Percentiles rank a stretch among this genome's conserved stretches.
phyloP scores from a whole-genome alignment of 768 basidiomycete species.

The Boletus pseudopeckii region DNA sequence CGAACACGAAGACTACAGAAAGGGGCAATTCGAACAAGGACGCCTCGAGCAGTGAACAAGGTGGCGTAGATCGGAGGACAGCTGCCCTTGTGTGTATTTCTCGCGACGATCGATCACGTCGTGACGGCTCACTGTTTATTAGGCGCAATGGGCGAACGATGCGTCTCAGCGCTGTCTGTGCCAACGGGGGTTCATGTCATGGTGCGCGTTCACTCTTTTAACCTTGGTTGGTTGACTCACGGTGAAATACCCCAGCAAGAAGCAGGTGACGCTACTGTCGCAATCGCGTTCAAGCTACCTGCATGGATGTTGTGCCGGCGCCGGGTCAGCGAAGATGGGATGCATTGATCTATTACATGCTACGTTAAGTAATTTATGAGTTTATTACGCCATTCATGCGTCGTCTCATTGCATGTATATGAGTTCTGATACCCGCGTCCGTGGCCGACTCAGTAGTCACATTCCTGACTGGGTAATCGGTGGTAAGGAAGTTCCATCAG shows the following conservation, averaged over 20 bases:
- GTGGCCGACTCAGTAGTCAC: not conserved
- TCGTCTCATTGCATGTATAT: not conserved
- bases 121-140: not conserved
- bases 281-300: not conserved
- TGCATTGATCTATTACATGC: too few species aligned
- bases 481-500: too few species aligned
- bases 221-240: not conserved
- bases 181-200: not conserved
- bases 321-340: too few species aligned
- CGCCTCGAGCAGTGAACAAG: not conserved
- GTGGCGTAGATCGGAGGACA: not conserved
- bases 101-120: not conserved
- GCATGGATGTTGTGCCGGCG: not conserved
- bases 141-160: not conserved
- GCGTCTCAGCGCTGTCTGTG: too few species aligned
- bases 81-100: not conserved
- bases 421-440: not conserved
- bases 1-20: too few species aligned
- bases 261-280: not conserved
- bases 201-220: not conserved
- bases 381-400: not conserved
- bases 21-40: not conserved
- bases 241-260: not conserved
- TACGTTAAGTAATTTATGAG: too few species aligned
- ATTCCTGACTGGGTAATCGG: too few species aligned